Base-by-base conservation (phyloP, 495 filamentous ascomycete species). In the Viridothelium virens region DNA sequence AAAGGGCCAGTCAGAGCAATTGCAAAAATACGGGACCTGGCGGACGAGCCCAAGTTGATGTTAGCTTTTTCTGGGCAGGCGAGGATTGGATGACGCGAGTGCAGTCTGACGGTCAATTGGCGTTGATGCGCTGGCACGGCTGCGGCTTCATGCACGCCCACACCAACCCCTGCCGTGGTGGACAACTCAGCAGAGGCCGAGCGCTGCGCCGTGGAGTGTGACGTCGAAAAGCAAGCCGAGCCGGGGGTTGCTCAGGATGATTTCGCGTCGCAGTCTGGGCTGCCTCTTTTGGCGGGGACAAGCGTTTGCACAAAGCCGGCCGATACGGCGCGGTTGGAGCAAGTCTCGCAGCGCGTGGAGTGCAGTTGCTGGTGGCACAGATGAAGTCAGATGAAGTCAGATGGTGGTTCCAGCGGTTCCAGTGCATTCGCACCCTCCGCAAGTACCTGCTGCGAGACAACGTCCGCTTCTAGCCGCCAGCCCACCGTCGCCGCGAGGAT, bases 261-360 rank as follows among this genome's bases (percentile, higher is more conserved):
- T 7, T 44, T 44, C 41, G 41, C 41, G 41, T 44, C 41, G 41
- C 41, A 44, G 41, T 14, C 7, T 14, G 6, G 41, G 41, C 41
- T 44, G 41, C 41, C 41, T 44, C 41, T 44, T 44, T 44, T 7
- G 41, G 53, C 53, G 53, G 53, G 5, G 10, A 31, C 53, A 59
- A 18, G 7, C 5, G 53, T 31, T 36, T 59, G 53, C 53, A 6
- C 53, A 59, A 18, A 34, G 53, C 53, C 53, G 53, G 53, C 18
- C 25, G 31, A 31, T 59, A 31, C 53, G 25, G 53, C 53, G 53
- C 53, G 53, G 2, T 59, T 59, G 25, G 33, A 31, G 25, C 25
- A 59, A 18, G 53, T 59, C 53, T 59, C 31, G 53, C 53, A 59
- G 31, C 53, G 53, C 53, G 53, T 59, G 31, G 53, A 59, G 53